Base-by-base conservation (phyloP, 1,284 basidiomycete species). In the Naganishia albida region DNA sequence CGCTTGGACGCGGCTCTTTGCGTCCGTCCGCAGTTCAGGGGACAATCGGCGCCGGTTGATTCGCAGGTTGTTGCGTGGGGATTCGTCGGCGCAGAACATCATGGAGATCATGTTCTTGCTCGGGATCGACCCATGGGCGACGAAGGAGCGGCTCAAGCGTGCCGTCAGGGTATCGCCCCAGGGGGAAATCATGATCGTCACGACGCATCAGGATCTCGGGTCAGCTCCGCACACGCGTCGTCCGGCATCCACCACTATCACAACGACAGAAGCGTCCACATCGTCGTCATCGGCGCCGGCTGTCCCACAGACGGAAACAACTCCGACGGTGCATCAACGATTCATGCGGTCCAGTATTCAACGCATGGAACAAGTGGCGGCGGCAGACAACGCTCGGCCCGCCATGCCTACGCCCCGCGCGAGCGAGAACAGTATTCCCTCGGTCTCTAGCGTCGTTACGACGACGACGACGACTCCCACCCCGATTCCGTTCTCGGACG, bases 91-190 rank as follows among this genome's bases (percentile, higher is more conserved):
- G 7, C 57, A 60, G 23, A 50, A 38, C 6, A 60, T 60, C 46
- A 60, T 60, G 57, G 57, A 60, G 46, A 49, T 50, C 46, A 60
- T 60, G 57, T 60, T 60, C 46, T 50, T 60, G 57, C 39, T 50
- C n/a, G 57, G 57, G 23, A 30, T 60, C 23, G 57, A 60, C 23
- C 57, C 57, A 3, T 60, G 57, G 57, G 57, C n/a, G 25, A 60
- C 46, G 16, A 60, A 49, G 46, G 57, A 60, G 46, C 30, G 57
- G 38, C 46, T 60, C 23, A 48, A 60, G 16, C 57, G 57, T 12
- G 57, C 57, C 10, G 57, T 60, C 4, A 46, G 57, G 16, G 57
- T 60, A 6, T 60, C 57, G 48, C 16, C 44, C 23, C 57, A 60
- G 43, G 57, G 57, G 18, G 57, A 60, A 26, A 46, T 60, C 3